These are phyloP conservation scores for Lepiota brunneoincarnata DNA, from an alignment of 768 basidiomycete genomes.

Conservation along the genomic window DNA sequence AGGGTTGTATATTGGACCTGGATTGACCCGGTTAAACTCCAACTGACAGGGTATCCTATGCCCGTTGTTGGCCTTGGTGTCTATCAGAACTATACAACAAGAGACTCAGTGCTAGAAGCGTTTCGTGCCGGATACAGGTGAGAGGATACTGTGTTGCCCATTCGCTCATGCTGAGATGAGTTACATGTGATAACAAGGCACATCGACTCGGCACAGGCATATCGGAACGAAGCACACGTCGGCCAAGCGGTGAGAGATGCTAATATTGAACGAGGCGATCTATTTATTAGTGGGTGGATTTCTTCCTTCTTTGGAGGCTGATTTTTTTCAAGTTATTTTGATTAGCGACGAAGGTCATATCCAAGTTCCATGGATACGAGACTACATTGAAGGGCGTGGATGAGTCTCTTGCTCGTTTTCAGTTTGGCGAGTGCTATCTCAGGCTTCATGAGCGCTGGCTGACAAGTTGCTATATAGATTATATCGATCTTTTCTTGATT, in stretches of 20 bases:
- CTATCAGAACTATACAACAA: constrained; percentile 61
- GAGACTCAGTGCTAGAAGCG: constrained; percentile 56
- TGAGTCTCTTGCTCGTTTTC: constrained; percentile 54
- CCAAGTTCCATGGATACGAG: constrained; percentile 61
- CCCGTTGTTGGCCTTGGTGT: constrained; percentile 72
- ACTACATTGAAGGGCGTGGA: constrained; percentile 57
- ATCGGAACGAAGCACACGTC: constrained; percentile 63
- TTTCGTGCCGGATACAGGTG: constrained; percentile 59
- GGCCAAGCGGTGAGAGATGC: constrained; percentile 58
- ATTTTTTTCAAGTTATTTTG: constrained; percentile 2
- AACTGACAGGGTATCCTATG: constrained; percentile 45
- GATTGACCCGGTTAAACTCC: background rate
- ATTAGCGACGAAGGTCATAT: constrained; percentile 64
- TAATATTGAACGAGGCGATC: constrained; percentile 50
- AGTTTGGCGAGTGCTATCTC: constrained; percentile 44
- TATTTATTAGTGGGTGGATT: constrained; percentile 64
- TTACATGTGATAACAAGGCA: constrained; percentile 40
- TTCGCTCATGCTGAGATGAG: background rate
- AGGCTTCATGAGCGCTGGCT: background rate
- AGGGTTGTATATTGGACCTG: background rate
- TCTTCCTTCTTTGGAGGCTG: background rate
- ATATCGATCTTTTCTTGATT: constrained; percentile 53
- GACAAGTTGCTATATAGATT: constrained; percentile 22
- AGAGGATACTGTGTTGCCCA: background rate
- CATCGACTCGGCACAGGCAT: constrained; percentile 70